Percentiles rank a stretch among this genome's conserved stretches.
Evolutionary conservation across 2,329 filamentous ascomycete genomes (phyloP).

Genomic region (Aspergillus flavus): DNA sequence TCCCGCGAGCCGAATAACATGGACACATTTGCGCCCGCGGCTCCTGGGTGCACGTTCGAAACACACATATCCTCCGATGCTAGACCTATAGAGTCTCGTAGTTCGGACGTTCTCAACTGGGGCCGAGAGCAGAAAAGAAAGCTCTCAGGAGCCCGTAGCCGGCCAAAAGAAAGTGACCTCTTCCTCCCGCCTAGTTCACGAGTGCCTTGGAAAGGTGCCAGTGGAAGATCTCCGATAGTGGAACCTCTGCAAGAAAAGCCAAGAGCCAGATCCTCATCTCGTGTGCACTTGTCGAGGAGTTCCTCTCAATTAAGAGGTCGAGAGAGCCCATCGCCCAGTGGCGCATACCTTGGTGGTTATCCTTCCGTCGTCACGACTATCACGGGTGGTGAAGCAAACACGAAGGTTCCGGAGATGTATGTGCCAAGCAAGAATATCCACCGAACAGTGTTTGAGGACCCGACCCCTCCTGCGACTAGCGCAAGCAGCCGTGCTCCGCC

Average conservation of each 20-base stretch:
- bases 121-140: conserved; percentile 43
- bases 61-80: conserved; percentile 20
- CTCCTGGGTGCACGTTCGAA: conserved; percentile 49
- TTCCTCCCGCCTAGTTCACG: conserved; percentile 46
- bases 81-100: conserved; percentile 30
- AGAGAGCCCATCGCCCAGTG: conserved; percentile 34
- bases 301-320: conserved; percentile 28
- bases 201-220: conserved; percentile 71
- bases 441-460: conserved; percentile 24
- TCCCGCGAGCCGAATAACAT: conserved; percentile 64
- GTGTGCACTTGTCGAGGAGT: conserved; percentile 39
- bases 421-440: conserved; percentile 36
- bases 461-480: conserved; percentile 14
- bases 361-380: conserved; percentile 38
- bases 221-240: conserved; percentile 67
- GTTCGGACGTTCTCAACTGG: conserved; percentile 33
- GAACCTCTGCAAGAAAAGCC: conserved; percentile 65
- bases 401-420: conserved; percentile 12
- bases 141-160: conserved; percentile 33
- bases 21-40: conserved; percentile 60
- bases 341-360: conserved; percentile 27
- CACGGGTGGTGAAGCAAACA: conserved; percentile 28
- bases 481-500: conserved; percentile 21
- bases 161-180: conserved; percentile 40
- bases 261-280: conserved; percentile 58